Percentiles rank a stretch among this genome's conserved stretches.
Evolutionary conservation across 345 rosid species (phyloP).

Genomic region (Lumnitzera racemosa): DNA sequence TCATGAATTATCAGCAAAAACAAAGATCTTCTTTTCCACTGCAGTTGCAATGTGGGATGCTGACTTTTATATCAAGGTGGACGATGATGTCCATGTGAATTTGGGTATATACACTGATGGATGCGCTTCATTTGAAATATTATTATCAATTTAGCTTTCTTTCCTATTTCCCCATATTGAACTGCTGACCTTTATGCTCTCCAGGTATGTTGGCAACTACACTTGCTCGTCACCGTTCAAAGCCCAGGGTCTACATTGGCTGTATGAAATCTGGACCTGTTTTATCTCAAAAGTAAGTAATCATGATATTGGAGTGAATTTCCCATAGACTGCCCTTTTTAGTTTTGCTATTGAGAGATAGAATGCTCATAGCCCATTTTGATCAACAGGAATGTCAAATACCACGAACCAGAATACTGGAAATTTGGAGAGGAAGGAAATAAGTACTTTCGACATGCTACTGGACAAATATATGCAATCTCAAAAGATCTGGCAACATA

Average conservation of each 20-base stretch:
- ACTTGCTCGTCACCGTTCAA: conserved; percentile 80
- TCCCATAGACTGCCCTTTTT: no score
- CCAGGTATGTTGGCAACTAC: conserved; percentile 83
- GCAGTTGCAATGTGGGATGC: conserved; percentile 98
- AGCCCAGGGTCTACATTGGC: conserved; percentile 86
- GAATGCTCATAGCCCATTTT: conserved; percentile 2
- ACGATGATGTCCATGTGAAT: conserved; percentile 99
- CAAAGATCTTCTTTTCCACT: conserved; percentile 81
- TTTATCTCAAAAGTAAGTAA: conserved; percentile 71
- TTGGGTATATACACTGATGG: conserved; percentile 44
- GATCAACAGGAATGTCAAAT: conserved; percentile 68
- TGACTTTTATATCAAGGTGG: conserved; percentile 87
- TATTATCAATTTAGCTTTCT: not conserved
- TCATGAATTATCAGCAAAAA: conserved; percentile 94
- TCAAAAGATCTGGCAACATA: conserved; percentile 91
- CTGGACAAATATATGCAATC: conserved; percentile 96
- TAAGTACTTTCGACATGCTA: conserved; percentile 93
- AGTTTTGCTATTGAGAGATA: not conserved
- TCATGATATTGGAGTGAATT: no score
- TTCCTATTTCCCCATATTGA: not conserved
- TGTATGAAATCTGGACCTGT: conserved; percentile 99
- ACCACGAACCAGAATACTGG: conserved; percentile 98
- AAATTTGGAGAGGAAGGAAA: conserved; percentile 96
- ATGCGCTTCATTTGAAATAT: no score
- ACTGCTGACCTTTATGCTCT: conserved; percentile 3